Evolutionary conservation across 164 flowering plant genomes (phyloP).

Genomic region (Nymphaea colorata): DNA sequence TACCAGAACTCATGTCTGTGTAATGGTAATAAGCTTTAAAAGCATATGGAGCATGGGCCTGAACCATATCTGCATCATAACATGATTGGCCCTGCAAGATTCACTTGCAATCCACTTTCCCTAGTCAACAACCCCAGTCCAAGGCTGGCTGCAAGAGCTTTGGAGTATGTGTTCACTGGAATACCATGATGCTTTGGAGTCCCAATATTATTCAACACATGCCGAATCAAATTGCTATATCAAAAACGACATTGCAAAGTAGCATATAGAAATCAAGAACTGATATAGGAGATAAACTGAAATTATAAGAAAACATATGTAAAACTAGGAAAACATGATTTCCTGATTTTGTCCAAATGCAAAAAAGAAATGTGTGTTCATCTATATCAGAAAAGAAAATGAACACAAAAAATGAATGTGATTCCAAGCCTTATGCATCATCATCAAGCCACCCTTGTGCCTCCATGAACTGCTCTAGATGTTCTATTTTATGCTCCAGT

Average conservation of each 20-base stretch:
- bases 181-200: slow-evolving; percentile 83
- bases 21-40: slow-evolving; percentile 66
- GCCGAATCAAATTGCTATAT: slow-evolving; percentile 66
- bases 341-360: too few species aligned
- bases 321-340: too few species aligned
- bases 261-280: slow-evolving; percentile 46
- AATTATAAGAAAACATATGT: too few species aligned
- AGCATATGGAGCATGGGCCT: slow-evolving; percentile 71
- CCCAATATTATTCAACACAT: slow-evolving; percentile 74
- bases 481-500: too few species aligned
- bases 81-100: slow-evolving; percentile 69
- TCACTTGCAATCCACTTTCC: slow-evolving; percentile 72
- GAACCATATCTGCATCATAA: slow-evolving; percentile 71
- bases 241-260: slow-evolving; percentile 49
- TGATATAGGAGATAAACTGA: too few species aligned
- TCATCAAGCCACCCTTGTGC: too few species aligned
- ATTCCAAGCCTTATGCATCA: too few species aligned
- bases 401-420: too few species aligned
- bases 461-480: too few species aligned
- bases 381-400: slow-evolving; percentile 37
- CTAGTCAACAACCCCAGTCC: slow-evolving; percentile 97
- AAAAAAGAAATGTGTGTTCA: too few species aligned
- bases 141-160: slow-evolving; percentile 85
- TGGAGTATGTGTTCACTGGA: slow-evolving; percentile 61
- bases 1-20: slow-evolving; percentile 51